These are phyloP conservation scores for Viola pubescens DNA, from an alignment of 441 rosid genomes.

Conservation along the genomic window DNA sequence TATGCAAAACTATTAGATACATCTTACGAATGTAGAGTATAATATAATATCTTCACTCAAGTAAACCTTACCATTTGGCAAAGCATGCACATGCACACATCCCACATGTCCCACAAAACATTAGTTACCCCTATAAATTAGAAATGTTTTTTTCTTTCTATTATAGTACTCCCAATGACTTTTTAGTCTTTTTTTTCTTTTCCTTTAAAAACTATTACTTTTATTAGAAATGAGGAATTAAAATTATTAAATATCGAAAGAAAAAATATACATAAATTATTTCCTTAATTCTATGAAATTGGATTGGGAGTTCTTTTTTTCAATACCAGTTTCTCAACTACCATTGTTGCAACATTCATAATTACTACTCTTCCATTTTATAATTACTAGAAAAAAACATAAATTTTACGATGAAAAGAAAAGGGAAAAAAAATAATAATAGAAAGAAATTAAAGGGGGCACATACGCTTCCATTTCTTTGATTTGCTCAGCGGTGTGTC, in stretches of 20 bases:
- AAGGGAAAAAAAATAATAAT: neutral
- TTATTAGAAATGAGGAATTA: too few relatives aligned
- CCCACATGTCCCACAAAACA: neutral
- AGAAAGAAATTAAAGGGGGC: neutral
- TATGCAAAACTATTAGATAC: too few relatives aligned
- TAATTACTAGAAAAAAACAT: neutral
- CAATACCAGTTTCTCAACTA: too few relatives aligned
- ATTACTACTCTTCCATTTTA: neutral
- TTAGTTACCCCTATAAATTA: neutral
- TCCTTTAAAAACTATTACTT: too few relatives aligned
- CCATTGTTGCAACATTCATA: neutral
- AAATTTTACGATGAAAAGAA: neutral
- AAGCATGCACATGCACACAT: neutral
- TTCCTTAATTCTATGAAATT: too few relatives aligned
- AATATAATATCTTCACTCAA: too few relatives aligned
- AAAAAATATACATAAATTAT: too few relatives aligned
- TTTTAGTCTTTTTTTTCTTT: too few relatives aligned
- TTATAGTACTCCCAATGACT: neutral
- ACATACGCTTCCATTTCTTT: slow-evolving; percentile 94
- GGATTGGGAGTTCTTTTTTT: too few relatives aligned
- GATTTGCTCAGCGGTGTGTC: slow-evolving; percentile 91
- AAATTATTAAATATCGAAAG: too few relatives aligned
- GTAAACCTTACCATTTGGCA: neutral
- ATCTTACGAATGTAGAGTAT: too few relatives aligned
- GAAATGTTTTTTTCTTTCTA: too few relatives aligned